Conservation (phyloP, 2,329 filamentous ascomycete species). For the Pestalotiopsis fici region DNA sequence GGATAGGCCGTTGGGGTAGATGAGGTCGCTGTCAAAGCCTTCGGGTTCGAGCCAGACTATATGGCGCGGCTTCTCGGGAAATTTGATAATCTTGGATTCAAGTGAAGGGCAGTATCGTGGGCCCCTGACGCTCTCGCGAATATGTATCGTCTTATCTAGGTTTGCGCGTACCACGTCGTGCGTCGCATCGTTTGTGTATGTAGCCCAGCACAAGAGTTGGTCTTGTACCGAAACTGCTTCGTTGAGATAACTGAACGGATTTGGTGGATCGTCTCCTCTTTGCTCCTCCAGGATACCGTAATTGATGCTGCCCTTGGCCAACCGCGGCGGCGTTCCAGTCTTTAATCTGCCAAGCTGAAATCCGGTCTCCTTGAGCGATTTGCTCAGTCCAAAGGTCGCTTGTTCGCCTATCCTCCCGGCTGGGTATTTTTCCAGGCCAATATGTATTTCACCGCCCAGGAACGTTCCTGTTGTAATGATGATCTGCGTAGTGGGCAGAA, state of each 20-base stretch:
- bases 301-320: constrained; percentile 81
- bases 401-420: constrained; percentile 93
- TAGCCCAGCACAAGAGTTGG: constrained; percentile 85
- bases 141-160: constrained; percentile 94
- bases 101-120: constrained; percentile 94
- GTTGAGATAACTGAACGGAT: constrained; percentile 91
- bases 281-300: constrained; percentile 73
- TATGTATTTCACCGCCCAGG: constrained; percentile 93
- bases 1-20: constrained; percentile 95
- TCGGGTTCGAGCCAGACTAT: constrained; percentile 98
- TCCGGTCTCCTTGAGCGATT: constrained; percentile 83
- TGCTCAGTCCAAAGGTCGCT: constrained; percentile 89
- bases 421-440: constrained; percentile 81
- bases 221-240: constrained; percentile 73
- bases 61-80: constrained; percentile 77
- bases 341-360: constrained; percentile 90
- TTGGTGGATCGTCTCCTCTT: constrained; percentile 79
- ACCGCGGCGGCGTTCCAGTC: constrained; percentile 89
- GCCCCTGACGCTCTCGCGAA: constrained; percentile 90
- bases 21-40: constrained; percentile 83
- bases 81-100: constrained; percentile 91
- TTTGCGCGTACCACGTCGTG: constrained; percentile 86
- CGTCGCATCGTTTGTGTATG: constrained; percentile 79
- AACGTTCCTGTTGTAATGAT: constrained; percentile 98
- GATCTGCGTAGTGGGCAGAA: constrained; percentile 78